Evolutionary conservation across 805 yeast genomes (phyloP).

Genomic region (Candida multigemmis): DNA sequence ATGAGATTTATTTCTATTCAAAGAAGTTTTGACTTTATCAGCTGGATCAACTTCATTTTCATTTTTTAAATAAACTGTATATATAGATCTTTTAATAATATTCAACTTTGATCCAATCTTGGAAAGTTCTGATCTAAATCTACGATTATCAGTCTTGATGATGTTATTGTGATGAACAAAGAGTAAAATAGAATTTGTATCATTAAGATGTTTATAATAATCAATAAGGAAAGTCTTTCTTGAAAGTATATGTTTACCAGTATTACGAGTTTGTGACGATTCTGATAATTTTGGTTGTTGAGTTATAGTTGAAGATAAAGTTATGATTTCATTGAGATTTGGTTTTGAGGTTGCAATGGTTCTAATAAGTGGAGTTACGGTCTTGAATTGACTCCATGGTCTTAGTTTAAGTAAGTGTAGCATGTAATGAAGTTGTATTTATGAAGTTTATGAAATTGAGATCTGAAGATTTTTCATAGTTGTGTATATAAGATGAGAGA

Average conservation of each 20-base stretch:
- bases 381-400: no score
- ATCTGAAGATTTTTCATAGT: no score
- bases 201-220: constrained; percentile 63
- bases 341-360: no score
- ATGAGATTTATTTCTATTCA: constrained; percentile 40
- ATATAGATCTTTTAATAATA: constrained; percentile 58
- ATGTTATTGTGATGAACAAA: constrained; percentile 83
- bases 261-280: constrained; percentile 11
- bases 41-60: constrained; percentile 70
- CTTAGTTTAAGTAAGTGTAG: no score
- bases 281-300: no score
- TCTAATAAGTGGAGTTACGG: no score
- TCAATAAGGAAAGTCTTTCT: constrained; percentile 86
- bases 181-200: constrained; percentile 58
- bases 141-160: constrained; percentile 56
- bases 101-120: constrained; percentile 63
- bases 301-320: no score
- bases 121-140: constrained; percentile 50
- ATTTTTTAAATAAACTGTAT: constrained; percentile 70
- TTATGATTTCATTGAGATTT: no score
- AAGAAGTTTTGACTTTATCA: constrained; percentile 37
- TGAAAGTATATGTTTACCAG: constrained; percentile 56
- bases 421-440: no score
- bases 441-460: no score
- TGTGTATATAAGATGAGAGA: no score